Evolutionary conservation across 768 basidiomycete species (phyloP).

Genomic region (Phaeolepiota aurea): DNA sequence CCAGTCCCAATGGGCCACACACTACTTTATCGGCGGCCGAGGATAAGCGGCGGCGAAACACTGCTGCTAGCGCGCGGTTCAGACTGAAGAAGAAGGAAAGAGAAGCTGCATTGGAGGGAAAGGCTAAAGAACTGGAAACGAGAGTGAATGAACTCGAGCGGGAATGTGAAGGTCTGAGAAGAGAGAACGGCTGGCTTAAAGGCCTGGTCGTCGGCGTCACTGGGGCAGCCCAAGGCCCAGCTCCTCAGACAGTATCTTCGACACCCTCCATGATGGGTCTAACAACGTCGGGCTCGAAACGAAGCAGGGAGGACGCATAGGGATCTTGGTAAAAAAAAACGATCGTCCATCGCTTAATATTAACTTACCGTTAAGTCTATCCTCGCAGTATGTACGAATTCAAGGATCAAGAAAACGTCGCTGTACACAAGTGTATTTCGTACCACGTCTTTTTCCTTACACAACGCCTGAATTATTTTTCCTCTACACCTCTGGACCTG

Average conservation of each 20-base stretch:
- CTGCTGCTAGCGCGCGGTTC: slow-evolving; percentile 89
- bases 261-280: slow-evolving; percentile 10
- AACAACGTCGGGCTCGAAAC: slow-evolving; percentile 18
- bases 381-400: not conserved
- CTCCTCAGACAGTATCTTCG: slow-evolving; percentile 13
- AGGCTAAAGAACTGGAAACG: slow-evolving; percentile 76
- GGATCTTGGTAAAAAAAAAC: not conserved
- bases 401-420: not conserved
- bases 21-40: slow-evolving; percentile 47
- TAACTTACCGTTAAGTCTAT: not conserved
- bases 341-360: not conserved
- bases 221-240: slow-evolving; percentile 46
- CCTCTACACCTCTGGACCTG: too few relatives aligned
- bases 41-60: slow-evolving; percentile 91
- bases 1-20: slow-evolving; percentile 10
- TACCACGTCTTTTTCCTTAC: too few relatives aligned
- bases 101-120: slow-evolving; percentile 80
- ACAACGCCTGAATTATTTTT: too few relatives aligned
- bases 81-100: slow-evolving; percentile 94
- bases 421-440: not conserved
- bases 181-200: slow-evolving; percentile 92
- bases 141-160: slow-evolving; percentile 79
- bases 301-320: slow-evolving; percentile 21
- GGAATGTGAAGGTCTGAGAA: slow-evolving; percentile 80
- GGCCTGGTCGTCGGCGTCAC: slow-evolving; percentile 85